These are phyloP conservation scores for Aspergillus sp. DNA, from an alignment of 2,329 filamentous ascomycete genomes.

Conservation along the genomic window DNA sequence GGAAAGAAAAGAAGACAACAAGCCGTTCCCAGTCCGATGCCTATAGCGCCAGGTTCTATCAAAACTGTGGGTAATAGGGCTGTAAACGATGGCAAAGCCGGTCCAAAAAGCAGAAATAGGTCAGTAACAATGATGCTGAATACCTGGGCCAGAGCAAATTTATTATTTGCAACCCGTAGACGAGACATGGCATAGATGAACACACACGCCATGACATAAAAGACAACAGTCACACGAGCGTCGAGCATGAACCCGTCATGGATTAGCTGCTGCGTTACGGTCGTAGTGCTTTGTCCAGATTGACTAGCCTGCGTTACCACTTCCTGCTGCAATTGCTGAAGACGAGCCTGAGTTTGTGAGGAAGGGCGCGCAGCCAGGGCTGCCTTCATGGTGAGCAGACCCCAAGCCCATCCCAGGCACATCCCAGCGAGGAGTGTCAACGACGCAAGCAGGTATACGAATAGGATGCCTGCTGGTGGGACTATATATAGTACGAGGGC, in stretches of 20 bases:
- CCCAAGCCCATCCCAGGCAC: slow-evolving; percentile 54
- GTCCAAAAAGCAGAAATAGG: slow-evolving; percentile 49
- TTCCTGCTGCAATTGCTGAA: slow-evolving; percentile 37
- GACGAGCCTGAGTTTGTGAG: slow-evolving; percentile 38
- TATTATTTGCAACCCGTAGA: slow-evolving; percentile 49
- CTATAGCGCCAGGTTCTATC: slow-evolving; percentile 51
- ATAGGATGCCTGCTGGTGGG: slow-evolving; percentile 50
- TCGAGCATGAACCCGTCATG: slow-evolving; percentile 53
- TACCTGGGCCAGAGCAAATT: slow-evolving; percentile 48
- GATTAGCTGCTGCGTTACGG: slow-evolving; percentile 41
- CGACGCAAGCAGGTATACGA: slow-evolving; percentile 48
- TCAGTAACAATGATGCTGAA: slow-evolving; percentile 53
- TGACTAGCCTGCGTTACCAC: slow-evolving; percentile 36
- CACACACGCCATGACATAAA: slow-evolving; percentile 42
- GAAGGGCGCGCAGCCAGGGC: slow-evolving; percentile 47
- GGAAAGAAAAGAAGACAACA: slow-evolving; percentile 53
- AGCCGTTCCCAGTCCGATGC: slow-evolving; percentile 48
- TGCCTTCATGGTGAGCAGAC: slow-evolving; percentile 52
- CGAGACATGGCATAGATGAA: slow-evolving; percentile 52
- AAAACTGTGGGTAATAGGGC: slow-evolving; percentile 43
- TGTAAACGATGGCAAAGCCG: slow-evolving; percentile 45
- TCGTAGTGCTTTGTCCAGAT: slow-evolving; percentile 26
- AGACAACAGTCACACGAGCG: slow-evolving; percentile 43
- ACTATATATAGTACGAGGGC: slow-evolving; percentile 48
- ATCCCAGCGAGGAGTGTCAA: slow-evolving; percentile 51